A percentile compares a stretch with the other conserved stretches of the same genome.
These are phyloP conservation scores for Candida yuanshanica DNA, from an alignment of 805 yeast genomes.

Conservation along the genomic window DNA sequence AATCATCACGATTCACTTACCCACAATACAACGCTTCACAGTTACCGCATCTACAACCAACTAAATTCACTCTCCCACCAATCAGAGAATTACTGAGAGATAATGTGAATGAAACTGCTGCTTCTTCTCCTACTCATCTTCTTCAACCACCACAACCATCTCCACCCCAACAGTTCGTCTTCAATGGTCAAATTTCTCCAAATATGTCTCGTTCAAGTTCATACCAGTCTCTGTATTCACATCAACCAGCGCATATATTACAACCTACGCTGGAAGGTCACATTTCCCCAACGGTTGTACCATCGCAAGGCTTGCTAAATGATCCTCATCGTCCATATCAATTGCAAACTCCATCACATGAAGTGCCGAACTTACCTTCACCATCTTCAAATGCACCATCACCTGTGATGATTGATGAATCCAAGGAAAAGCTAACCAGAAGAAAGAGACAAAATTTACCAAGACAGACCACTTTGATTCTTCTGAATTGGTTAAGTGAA, in stretches of 20 bases:
- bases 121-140: background rate
- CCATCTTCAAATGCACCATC: slow-evolving; percentile 4
- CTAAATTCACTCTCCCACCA: slow-evolving; percentile 2
- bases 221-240: slow-evolving; percentile 1
- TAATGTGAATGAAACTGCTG: background rate
- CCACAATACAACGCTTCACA: background rate
- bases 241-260: slow-evolving; percentile 1
- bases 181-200: slow-evolving; percentile 8
- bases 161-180: slow-evolving; percentile 22
- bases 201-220: slow-evolving; percentile 11
- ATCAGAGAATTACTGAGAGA: slow-evolving; percentile 1
- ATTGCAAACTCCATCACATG: background rate
- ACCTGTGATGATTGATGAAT: slow-evolving; percentile 7
- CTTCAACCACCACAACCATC: slow-evolving; percentile 9
- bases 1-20: background rate
- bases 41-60: background rate
- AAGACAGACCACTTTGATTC: slow-evolving; percentile 63
- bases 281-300: slow-evolving; percentile 1
- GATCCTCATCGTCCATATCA: background rate
- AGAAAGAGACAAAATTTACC: slow-evolving; percentile 70
- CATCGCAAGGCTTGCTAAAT: background rate
- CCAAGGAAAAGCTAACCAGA: slow-evolving; percentile 14
- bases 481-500: slow-evolving; percentile 66
- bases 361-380: slow-evolving; percentile 1
- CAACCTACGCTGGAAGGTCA: slow-evolving; percentile 1